phyloP scores from a whole-genome alignment of 108 stramenopile genomes.

The Aurantiochytrium sp. region DNA sequence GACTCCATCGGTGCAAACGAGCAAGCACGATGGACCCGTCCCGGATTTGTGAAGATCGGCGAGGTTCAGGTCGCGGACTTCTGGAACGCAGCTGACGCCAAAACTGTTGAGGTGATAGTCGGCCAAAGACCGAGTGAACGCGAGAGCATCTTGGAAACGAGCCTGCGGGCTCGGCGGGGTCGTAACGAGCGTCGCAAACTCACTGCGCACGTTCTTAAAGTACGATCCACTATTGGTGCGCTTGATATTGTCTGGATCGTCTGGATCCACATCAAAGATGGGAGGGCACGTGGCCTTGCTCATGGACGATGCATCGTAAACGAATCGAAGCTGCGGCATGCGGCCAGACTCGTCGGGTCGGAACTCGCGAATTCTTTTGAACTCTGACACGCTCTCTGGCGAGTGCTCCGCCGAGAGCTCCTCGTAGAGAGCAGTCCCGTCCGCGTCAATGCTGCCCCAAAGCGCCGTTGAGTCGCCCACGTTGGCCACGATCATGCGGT shows the following conservation, averaged over 20 bases:
- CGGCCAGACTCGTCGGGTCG: background rate
- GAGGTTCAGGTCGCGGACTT: slow-evolving; percentile 17
- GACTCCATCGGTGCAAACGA: slow-evolving; percentile 37
- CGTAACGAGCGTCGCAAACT: slow-evolving; percentile 51
- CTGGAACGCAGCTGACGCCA: slow-evolving; percentile 45
- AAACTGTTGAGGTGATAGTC: slow-evolving; percentile 48
- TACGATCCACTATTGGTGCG: slow-evolving; percentile 22
- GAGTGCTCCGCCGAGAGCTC: slow-evolving; percentile 50
- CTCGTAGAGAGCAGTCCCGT: background rate
- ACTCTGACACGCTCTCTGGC: slow-evolving; percentile 45
- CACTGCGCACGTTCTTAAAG: slow-evolving; percentile 52
- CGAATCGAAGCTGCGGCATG: slow-evolving; percentile 42
- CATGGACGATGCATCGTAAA: slow-evolving; percentile 47
- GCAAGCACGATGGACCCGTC: background rate
- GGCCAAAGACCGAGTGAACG: slow-evolving; percentile 51
- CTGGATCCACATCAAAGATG: slow-evolving; percentile 35
- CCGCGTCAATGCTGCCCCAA: background rate
- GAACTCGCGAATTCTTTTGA: slow-evolving; percentile 32
- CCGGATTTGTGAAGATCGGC: background rate
- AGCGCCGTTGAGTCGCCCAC: slow-evolving; percentile 33
- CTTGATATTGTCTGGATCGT: background rate
- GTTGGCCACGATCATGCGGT: slow-evolving; percentile 23
- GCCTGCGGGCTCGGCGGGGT: slow-evolving; percentile 36
- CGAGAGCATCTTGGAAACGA: slow-evolving; percentile 49
- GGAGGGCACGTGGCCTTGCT: slow-evolving; percentile 39